Conservation (phyloP, 129 eudicot genomes). For the Sambucus nigra region DNA sequence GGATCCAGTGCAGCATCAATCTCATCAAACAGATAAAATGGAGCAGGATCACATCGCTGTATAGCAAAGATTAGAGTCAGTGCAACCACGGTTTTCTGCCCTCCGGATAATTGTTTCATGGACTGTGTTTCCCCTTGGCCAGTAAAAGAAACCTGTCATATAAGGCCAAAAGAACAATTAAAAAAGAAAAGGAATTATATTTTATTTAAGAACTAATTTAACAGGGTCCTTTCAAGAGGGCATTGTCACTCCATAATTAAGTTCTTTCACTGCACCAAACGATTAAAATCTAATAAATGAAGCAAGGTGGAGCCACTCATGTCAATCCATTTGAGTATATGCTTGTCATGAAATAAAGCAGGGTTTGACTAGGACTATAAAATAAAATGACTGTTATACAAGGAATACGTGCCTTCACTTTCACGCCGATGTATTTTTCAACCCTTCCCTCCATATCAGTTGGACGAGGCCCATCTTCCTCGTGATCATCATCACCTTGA, state of each 20-base stretch:
- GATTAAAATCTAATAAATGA: background rate
- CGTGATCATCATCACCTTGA: conserved; percentile 67
- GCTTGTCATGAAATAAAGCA: conserved; percentile 3
- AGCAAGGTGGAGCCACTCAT: background rate
- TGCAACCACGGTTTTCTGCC: conserved; percentile 97
- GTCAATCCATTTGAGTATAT: background rate
- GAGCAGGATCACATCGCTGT: conserved; percentile 98
- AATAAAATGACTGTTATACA: background rate
- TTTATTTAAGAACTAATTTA: background rate
- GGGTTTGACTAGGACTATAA: background rate
- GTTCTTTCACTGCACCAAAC: background rate
- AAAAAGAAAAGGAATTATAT: background rate
- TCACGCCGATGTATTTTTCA: conserved; percentile 93
- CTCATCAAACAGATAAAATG: conserved; percentile 96
- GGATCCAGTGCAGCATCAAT: conserved; percentile 98
- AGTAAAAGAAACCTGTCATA: conserved; percentile 81
- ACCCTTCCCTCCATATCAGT: conserved; percentile 74
- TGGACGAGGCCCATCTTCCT: conserved; percentile 83
- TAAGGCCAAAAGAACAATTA: conserved; percentile 10
- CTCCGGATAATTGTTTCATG: conserved; percentile 97
- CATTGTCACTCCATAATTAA: background rate
- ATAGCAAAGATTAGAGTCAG: conserved; percentile 89
- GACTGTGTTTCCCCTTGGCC: conserved; percentile 99
- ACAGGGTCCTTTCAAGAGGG: background rate
- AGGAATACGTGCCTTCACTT: conserved; percentile 75